Base-by-base conservation (phyloP, 2,329 filamentous ascomycete genomes). In the Apiospora hydei region DNA sequence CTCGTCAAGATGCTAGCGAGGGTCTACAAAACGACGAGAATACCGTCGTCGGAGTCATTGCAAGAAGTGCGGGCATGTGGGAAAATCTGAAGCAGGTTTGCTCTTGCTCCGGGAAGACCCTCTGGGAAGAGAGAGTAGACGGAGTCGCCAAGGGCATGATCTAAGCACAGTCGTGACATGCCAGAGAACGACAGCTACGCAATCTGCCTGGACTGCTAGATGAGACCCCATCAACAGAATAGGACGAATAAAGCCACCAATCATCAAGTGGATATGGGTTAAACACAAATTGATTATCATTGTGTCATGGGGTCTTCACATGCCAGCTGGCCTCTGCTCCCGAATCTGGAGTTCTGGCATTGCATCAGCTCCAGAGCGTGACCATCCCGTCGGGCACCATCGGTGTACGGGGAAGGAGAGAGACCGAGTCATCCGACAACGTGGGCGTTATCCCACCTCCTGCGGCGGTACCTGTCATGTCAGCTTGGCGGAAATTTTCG, bases 51-150 rank as follows among this genome's bases (percentile, higher is more conserved):
- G 96, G 96, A 11, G 95, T 99, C 69, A 94, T 99, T 83, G 96
- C 96, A 68, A 88, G 96, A 80, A 98, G 95, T 82, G 96, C 96
- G 21, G 96, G 96, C n/a, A 93, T 98, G 74, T 99, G 96, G 96
- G 96, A 98, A 82, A 98, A 99, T 78, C 94, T 98, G 81, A 99
- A 98, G 88, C 98, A 94, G 66, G 96, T 99, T 7, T 99, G 96
- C 82, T 98, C 95, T 67, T 99, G 96, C 83, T 97, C 95, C 49
- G 96, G 96, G 4, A 98, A 98, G 90, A 98, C 95, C 71, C 90
- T 99, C 14, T 99, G 96, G 96, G 93, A 99, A 83, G 96, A 99
- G 87, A 90, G 96, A 77, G 92, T 92, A 83, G 95, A 98, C 79
- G 94, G 98, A 84, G 91, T 95, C 57, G 88, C 89, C 76, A 95